Evolutionary conservation across 352 stramenopile species (phyloP).

Genomic region (Phytophthora crassamura): DNA sequence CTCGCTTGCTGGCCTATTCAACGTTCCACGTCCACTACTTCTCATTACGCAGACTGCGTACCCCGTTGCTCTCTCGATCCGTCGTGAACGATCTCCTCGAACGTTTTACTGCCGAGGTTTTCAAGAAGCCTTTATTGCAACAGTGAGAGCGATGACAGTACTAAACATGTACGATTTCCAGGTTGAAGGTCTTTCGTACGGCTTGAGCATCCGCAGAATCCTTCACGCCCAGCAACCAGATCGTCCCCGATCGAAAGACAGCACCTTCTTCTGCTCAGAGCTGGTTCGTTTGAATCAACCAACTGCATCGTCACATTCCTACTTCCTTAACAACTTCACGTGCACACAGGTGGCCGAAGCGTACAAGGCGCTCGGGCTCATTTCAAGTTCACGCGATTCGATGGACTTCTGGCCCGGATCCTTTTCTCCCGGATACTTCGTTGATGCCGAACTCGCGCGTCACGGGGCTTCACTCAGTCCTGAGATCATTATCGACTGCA

Average conservation of each 20-base stretch:
- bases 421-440: constrained; percentile 55
- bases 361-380: constrained; percentile 60
- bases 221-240: constrained; percentile 36
- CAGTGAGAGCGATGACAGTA: neutral
- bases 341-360: constrained; percentile 55
- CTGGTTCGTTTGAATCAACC: constrained; percentile 41
- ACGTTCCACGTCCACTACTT: constrained; percentile 60
- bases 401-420: constrained; percentile 74
- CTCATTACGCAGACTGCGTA: constrained; percentile 53
- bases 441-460: constrained; percentile 54
- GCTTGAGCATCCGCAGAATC: constrained; percentile 58
- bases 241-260: constrained; percentile 4
- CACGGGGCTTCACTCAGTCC: constrained; percentile 52
- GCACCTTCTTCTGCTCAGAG: constrained; percentile 75
- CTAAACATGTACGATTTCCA: constrained; percentile 9
- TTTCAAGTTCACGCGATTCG: constrained; percentile 39
- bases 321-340: neutral
- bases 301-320: neutral
- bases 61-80: constrained; percentile 51
- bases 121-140: neutral
- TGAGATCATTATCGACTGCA: constrained; percentile 64
- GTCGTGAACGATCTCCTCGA: constrained; percentile 57
- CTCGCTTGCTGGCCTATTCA: constrained; percentile 35
- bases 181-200: constrained; percentile 60
- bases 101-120: constrained; percentile 48